A percentile compares a stretch with the other conserved stretches of the same genome.
Evolutionary conservation across 345 rosid genomes (phyloP).

Genomic region (Eucalyptus sp.): DNA sequence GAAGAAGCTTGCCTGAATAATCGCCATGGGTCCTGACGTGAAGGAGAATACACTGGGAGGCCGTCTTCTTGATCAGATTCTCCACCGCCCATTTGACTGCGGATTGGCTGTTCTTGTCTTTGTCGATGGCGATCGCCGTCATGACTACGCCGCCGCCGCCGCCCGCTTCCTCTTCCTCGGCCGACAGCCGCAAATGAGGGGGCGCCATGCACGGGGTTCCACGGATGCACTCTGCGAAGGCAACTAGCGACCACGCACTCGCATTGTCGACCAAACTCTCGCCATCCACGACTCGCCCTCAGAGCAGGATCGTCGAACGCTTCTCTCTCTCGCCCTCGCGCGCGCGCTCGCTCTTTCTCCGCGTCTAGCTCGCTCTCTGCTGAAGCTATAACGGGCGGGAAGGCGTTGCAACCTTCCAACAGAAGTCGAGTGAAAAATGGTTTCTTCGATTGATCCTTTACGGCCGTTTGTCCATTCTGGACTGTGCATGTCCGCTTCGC

Average conservation of each 20-base stretch:
- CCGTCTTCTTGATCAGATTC: conserved; percentile 6
- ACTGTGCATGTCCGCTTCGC: neutral
- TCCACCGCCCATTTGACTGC: conserved; percentile 53
- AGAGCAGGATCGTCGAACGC: neutral
- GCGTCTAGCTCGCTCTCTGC: neutral
- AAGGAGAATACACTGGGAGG: conserved; percentile 14
- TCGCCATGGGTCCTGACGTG: conserved; percentile 20
- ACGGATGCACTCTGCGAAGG: neutral
- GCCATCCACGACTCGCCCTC: neutral
- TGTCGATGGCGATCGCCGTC: conserved; percentile 39
- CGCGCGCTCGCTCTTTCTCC: neutral
- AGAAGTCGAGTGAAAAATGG: neutral
- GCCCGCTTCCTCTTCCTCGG: neutral
- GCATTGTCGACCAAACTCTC: neutral
- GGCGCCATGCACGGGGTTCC: neutral
- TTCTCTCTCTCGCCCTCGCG: neutral
- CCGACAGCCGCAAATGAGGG: neutral
- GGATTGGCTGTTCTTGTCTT: conserved; percentile 36
- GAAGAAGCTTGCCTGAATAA: conserved; percentile 10
- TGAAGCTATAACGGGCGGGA: neutral
- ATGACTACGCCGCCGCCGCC: neutral
- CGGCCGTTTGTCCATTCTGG: neutral
- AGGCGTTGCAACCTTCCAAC: neutral
- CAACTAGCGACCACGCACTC: neutral
- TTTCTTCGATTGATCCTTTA: neutral